phyloP scores from a whole-genome alignment of 2,329 filamentous ascomycete species.

The Pseudogymnoascus sp. region DNA sequence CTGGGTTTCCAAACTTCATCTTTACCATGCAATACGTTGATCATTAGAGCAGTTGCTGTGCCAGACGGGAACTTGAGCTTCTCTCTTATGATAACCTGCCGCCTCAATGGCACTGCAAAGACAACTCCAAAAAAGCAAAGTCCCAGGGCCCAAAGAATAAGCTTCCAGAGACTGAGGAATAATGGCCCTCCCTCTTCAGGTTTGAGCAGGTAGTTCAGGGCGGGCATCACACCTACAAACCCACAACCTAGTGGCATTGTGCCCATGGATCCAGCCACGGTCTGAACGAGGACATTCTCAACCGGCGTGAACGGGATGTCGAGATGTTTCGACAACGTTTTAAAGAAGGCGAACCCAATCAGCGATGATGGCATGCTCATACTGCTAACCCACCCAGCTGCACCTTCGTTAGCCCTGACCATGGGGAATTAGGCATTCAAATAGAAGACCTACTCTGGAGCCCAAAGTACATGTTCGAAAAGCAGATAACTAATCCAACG shows the following conservation, averaged over 20 bases:
- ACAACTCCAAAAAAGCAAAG: conserved; percentile 96
- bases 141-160: conserved; percentile 85
- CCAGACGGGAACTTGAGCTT: conserved; percentile 91
- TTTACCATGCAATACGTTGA: conserved; percentile 75
- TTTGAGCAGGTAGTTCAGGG: conserved; percentile 77
- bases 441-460: conserved; percentile 67
- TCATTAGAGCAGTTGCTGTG: conserved; percentile 90
- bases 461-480: conserved; percentile 99
- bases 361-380: conserved; percentile 97
- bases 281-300: conserved; percentile 95
- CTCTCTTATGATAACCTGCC: conserved; percentile 88
- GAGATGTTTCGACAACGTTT: conserved; percentile 64
- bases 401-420: conserved; percentile 41
- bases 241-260: conserved; percentile 96
- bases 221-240: conserved; percentile 90
- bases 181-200: conserved; percentile 73
- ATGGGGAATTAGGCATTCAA: conserved; percentile 15
- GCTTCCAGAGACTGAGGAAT: conserved; percentile 62
- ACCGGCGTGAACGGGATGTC: conserved; percentile 82
- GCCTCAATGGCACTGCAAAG: conserved; percentile 84
- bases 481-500: conserved; percentile 87
- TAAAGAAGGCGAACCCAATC: conserved; percentile 92
- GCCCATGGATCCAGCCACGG: conserved; percentile 87
- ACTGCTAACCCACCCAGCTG: conserved; percentile 61
- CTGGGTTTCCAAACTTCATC: conserved; percentile 7